phyloP scores from a whole-genome alignment of 352 stramenopile species.

The Phytophthora fragariaefolia region DNA sequence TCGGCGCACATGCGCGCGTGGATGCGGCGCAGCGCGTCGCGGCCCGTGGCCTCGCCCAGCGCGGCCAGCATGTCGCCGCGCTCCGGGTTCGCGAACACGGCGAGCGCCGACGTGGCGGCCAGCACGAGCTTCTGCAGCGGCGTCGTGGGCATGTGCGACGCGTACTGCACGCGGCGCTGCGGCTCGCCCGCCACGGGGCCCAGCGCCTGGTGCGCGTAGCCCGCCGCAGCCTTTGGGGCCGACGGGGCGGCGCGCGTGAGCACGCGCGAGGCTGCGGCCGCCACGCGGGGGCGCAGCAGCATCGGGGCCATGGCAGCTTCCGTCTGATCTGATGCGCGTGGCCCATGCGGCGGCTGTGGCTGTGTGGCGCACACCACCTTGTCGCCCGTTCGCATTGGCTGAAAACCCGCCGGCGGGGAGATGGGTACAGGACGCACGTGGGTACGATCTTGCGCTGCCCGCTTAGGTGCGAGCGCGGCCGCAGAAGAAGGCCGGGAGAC shows the following conservation, averaged over 20 bases:
- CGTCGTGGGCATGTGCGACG: slow-evolving; percentile 75
- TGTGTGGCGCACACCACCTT: not conserved
- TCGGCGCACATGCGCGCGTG: slow-evolving; percentile 88
- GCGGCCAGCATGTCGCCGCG: slow-evolving; percentile 95
- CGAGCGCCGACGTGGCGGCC: slow-evolving; percentile 87
- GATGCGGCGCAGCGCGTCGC: slow-evolving; percentile 87
- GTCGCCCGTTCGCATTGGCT: slow-evolving; percentile 1
- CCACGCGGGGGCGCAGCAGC: slow-evolving; percentile 23
- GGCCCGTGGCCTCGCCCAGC: slow-evolving; percentile 94
- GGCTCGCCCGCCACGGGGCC: slow-evolving; percentile 53
- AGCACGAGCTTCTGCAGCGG: slow-evolving; percentile 89
- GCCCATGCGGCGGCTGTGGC: not conserved
- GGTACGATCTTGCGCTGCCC: slow-evolving; percentile 19
- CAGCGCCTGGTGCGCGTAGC: slow-evolving; percentile 8
- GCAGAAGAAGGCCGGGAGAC: slow-evolving; percentile 16
- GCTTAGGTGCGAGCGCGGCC: slow-evolving; percentile 23
- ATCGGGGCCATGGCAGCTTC: slow-evolving; percentile 24
- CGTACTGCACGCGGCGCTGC: slow-evolving; percentile 68
- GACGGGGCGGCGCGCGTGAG: slow-evolving; percentile 1
- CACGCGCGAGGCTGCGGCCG: slow-evolving; percentile 19
- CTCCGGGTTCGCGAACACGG: slow-evolving; percentile 92
- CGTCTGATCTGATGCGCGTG: slow-evolving; percentile 1
- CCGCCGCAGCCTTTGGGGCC: not conserved
- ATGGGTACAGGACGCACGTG: slow-evolving; percentile 1
- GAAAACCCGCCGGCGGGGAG: not conserved